Evolutionary conservation across 495 filamentous ascomycete genomes (phyloP).

Genomic region (Penicillium manginii): DNA sequence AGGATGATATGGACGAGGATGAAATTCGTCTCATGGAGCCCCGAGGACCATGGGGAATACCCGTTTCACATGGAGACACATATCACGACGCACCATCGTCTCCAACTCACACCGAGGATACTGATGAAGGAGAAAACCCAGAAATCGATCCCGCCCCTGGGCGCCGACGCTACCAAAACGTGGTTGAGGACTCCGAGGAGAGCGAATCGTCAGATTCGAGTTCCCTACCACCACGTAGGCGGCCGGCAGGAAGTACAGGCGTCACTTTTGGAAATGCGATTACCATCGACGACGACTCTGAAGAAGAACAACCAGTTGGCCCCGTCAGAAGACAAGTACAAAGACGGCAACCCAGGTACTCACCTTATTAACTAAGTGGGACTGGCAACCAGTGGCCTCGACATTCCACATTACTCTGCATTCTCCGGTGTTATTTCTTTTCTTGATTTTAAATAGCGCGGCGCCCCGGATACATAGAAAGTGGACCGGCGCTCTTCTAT

Average conservation of each 20-base stretch:
- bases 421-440: conserved; percentile 7
- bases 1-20: background rate
- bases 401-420: background rate
- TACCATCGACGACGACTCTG: conserved; percentile 33
- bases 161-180: background rate
- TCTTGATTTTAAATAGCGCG: conserved; percentile 19
- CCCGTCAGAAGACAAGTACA: conserved; percentile 28
- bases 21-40: background rate
- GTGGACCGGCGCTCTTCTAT: conserved; percentile 1
- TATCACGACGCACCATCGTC: background rate
- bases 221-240: conserved; percentile 18
- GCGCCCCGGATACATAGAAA: conserved; percentile 25
- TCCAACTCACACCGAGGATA: background rate
- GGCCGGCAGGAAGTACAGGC: conserved; percentile 5
- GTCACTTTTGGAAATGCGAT: conserved; percentile 19
- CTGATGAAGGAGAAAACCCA: background rate
- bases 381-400: background rate
- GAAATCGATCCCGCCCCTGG: background rate
- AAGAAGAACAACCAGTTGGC: conserved; percentile 32
- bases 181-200: conserved; percentile 9
- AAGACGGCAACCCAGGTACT: conserved; percentile 23
- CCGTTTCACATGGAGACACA: background rate
- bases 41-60: background rate
- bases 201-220: conserved; percentile 11
- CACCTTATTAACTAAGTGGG: too few species aligned